A percentile compares a stretch with the other conserved stretches of the same genome.
These are phyloP conservation scores for Coleophoma cylindrospora DNA, from an alignment of 2,329 filamentous ascomycete species.

Conservation along the genomic window DNA sequence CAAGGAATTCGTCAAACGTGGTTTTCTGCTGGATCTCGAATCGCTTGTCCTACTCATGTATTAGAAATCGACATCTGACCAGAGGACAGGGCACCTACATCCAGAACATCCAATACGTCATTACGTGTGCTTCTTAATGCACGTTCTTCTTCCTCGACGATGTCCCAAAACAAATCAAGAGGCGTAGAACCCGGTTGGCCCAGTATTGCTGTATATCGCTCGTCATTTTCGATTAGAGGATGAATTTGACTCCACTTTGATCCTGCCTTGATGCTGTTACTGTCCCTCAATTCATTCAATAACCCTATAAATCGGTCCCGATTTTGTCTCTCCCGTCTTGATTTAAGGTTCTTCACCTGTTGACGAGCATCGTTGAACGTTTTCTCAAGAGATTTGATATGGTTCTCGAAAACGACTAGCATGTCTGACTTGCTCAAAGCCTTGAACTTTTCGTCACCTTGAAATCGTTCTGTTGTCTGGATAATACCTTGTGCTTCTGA, in stretches of 20 bases:
- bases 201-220: constrained; percentile 77
- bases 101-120: constrained; percentile 80
- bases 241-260: constrained; percentile 85
- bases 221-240: constrained; percentile 70
- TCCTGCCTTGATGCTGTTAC: constrained; percentile 81
- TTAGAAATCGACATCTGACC: constrained; percentile 29
- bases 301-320: constrained; percentile 76
- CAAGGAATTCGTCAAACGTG: constrained; percentile 81
- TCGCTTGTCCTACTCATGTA: constrained; percentile 65
- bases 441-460: constrained; percentile 80
- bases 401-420: constrained; percentile 87
- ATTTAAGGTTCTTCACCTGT: constrained; percentile 75
- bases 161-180: constrained; percentile 92
- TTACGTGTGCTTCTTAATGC: constrained; percentile 77
- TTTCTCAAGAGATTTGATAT: constrained; percentile 89
- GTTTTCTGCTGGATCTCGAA: constrained; percentile 87
- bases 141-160: constrained; percentile 89
- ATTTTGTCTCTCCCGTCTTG: constrained; percentile 77
- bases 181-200: constrained; percentile 82
- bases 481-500: constrained; percentile 81
- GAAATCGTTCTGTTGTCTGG: constrained; percentile 70
- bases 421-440: constrained; percentile 83
- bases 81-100: constrained; percentile 50
- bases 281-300: constrained; percentile 66
- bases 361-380: constrained; percentile 88